Evolutionary conservation across 2,329 filamentous ascomycete species (phyloP).

Genomic region (Paramyrothecium roridum): DNA sequence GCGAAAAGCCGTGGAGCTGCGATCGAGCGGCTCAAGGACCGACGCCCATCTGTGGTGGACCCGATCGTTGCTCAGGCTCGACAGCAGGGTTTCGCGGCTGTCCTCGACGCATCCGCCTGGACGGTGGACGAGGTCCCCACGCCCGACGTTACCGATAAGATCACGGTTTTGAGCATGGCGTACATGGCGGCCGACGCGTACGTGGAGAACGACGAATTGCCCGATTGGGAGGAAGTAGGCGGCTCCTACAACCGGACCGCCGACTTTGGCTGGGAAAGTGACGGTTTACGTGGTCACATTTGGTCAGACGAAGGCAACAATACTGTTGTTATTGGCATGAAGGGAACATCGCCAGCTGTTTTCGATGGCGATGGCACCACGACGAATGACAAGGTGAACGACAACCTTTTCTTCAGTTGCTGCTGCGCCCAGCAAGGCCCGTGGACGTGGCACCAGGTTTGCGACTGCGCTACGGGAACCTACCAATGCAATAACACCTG

Average conservation of each 20-base stretch:
- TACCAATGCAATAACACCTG: slow-evolving; percentile 94
- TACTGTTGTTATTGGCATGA: slow-evolving; percentile 87
- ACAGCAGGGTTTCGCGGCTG: slow-evolving; percentile 62
- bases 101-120: slow-evolving; percentile 75
- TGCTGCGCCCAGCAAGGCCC: slow-evolving; percentile 94
- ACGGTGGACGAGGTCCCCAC: slow-evolving; percentile 72
- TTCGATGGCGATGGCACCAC: slow-evolving; percentile 98
- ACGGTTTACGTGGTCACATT: slow-evolving; percentile 88
- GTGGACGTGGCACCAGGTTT: slow-evolving; percentile 87
- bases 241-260: slow-evolving; percentile 78
- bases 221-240: slow-evolving; percentile 81
- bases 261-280: slow-evolving; percentile 89
- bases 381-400: slow-evolving; percentile 95
- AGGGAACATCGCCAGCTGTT: slow-evolving; percentile 85
- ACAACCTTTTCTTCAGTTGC: slow-evolving; percentile 97
- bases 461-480: slow-evolving; percentile 83
- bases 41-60: slow-evolving; percentile 73
- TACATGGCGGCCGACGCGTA: slow-evolving; percentile 91
- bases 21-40: slow-evolving; percentile 80
- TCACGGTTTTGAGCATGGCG: slow-evolving; percentile 79
- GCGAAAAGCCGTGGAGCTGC: slow-evolving; percentile 62
- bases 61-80: slow-evolving; percentile 72
- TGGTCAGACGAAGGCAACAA: slow-evolving; percentile 83
- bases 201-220: slow-evolving; percentile 65
- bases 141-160: slow-evolving; percentile 81